phyloP scores from a whole-genome alignment of 192 early-diverging fungal genomes.

The Coemansia sp. region DNA sequence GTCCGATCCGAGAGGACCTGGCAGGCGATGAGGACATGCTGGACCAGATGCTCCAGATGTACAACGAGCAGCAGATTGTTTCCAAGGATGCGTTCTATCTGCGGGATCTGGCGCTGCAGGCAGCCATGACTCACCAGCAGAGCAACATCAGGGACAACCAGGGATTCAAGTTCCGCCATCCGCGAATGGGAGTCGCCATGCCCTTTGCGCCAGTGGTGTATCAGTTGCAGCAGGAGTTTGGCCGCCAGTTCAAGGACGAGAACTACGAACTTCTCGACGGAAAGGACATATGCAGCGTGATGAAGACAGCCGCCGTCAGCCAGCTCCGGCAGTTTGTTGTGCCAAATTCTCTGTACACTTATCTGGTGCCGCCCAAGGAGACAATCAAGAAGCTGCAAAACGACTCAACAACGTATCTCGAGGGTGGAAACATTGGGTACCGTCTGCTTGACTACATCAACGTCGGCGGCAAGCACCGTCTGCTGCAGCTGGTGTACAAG shows the following conservation, averaged over 20 bases:
- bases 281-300: slow-evolving; percentile 21
- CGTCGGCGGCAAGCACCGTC: slow-evolving; percentile 65
- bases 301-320: slow-evolving; percentile 50
- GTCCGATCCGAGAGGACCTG: slow-evolving; percentile 65
- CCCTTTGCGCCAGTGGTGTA: slow-evolving; percentile 55
- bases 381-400: slow-evolving; percentile 34
- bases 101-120: slow-evolving; percentile 73
- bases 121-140: slow-evolving; percentile 69
- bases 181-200: slow-evolving; percentile 63
- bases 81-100: slow-evolving; percentile 73
- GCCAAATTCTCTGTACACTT: slow-evolving; percentile 51
- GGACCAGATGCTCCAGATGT: slow-evolving; percentile 68
- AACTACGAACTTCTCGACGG: slow-evolving; percentile 34
- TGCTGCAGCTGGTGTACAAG: slow-evolving; percentile 69
- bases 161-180: slow-evolving; percentile 74
- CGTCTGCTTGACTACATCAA: slow-evolving; percentile 72
- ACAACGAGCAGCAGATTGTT: slow-evolving; percentile 73
- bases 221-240: slow-evolving; percentile 43
- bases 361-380: slow-evolving; percentile 46
- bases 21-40: slow-evolving; percentile 71
- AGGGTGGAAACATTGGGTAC: slow-evolving; percentile 66
- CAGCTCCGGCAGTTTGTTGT: slow-evolving; percentile 48
- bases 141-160: slow-evolving; percentile 60
- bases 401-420: slow-evolving; percentile 55
- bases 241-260: slow-evolving; percentile 43